Evolutionary conservation across 352 stramenopile genomes (phyloP), one percentile per base, ranked within the genome.

Genomic region (Phytophthora cactorum): DNA sequence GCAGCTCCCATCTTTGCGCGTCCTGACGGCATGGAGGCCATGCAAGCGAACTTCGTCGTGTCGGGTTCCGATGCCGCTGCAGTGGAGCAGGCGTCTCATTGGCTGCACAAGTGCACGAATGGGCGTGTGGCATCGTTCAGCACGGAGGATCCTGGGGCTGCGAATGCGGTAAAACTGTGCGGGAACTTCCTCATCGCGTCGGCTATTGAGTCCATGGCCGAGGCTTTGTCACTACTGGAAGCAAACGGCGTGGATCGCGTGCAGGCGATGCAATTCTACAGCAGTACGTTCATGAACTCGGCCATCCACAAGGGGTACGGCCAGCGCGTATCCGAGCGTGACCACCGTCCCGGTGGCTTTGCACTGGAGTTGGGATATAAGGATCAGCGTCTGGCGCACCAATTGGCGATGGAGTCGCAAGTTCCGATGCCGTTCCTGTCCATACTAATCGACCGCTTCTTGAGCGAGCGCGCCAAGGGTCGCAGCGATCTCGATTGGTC

Each of bases 141-240:
- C 38, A 71, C 66, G 14, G 63, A 88, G 36, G 77, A 88, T 55
- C 66, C 84, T 14, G 86, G 86, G 4, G 79, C 83, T 6, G 87
- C 79, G 3, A 94, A 92, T 57, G 85, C 81, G 1, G 84, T 92
- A 8, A 95, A 95, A 64, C 72, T 95, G 6, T 90, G 79, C 38
- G 87, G 87, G 0, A 95, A 95, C 59, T 95, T 94, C 53, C 61
- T 95, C 15, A 94, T 95, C 12, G 87, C 84, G 4, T 70, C 77
- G 2, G 77, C 84, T n/a, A 95, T 95, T 46, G 87, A 95, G 67
- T 79, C 80, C 0, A 88, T 95, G 74, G 83, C 77, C 4, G 87
- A 95, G 49, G 75, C 81, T 17, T 70, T 94, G 28, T 74, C 80
- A 15, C 74, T 95, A 22, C 70, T 86, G 22, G 87, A 95, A 68